phyloP scores from a whole-genome alignment of 2,329 filamentous ascomycete genomes.

The Alternaria infectoria region DNA sequence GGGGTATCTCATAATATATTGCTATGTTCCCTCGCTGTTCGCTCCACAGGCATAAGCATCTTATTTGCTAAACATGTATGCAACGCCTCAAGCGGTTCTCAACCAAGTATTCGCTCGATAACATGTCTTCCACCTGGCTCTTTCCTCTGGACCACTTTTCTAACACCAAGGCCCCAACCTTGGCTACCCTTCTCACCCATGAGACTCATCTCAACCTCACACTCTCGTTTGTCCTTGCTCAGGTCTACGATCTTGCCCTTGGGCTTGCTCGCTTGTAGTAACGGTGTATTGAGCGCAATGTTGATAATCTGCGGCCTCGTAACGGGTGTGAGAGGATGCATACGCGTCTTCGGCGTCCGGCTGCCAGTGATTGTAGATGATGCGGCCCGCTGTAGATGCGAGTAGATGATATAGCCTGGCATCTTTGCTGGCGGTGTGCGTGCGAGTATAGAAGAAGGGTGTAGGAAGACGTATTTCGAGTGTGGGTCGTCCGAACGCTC shows the following conservation, averaged over 20 bases:
- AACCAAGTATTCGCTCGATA: conserved; percentile 61
- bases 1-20: conserved; percentile 5
- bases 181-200: conserved; percentile 69
- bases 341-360: conserved; percentile 69
- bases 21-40: background rate
- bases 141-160: conserved; percentile 81
- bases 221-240: conserved; percentile 67
- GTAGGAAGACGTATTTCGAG: conserved; percentile 80
- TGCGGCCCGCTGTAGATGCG: conserved; percentile 75
- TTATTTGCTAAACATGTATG: background rate
- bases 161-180: conserved; percentile 86
- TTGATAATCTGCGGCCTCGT: conserved; percentile 76
- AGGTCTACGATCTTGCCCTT: conserved; percentile 75
- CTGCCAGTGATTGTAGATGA: conserved; percentile 51
- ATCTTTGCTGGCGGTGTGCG: conserved; percentile 60
- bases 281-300: conserved; percentile 81
- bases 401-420: conserved; percentile 87
- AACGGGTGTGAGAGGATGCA: conserved; percentile 85
- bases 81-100: background rate
- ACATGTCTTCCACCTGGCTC: conserved; percentile 73
- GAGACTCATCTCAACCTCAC: conserved; percentile 82
- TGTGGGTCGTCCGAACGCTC: conserved; percentile 52
- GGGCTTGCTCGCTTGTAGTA: conserved; percentile 86
- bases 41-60: background rate
- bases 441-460: conserved; percentile 82